These are phyloP conservation scores for Paramecium sexaurelia DNA, from an alignment of 73 alveolate genomes.

Conservation along the genomic window DNA sequence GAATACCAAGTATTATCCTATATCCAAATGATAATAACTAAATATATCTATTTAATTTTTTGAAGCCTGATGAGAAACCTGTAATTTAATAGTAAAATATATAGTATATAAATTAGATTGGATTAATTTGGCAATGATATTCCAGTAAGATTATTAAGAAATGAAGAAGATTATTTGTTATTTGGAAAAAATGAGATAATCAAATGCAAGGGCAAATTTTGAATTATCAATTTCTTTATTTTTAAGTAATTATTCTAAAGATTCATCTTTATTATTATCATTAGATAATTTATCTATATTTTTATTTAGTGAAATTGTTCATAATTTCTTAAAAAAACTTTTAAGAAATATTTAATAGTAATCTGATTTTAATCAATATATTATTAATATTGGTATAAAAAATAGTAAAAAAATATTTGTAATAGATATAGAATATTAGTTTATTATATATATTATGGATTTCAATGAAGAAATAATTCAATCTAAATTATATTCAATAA, in stretches of 20 bases:
- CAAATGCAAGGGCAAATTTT: not conserved
- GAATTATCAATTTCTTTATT: not conserved
- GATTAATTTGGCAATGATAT: not conserved
- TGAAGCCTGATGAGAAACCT: slow-evolving; percentile 16
- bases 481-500: slow-evolving; percentile 59
- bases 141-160: slow-evolving; percentile 3
- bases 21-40: slow-evolving; percentile 27
- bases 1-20: not conserved
- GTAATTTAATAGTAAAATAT: not conserved
- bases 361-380: no score
- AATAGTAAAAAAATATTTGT: no score
- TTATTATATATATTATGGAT: not conserved
- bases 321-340: no score
- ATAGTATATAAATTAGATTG: not conserved
- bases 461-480: not conserved
- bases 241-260: not conserved
- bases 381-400: no score
- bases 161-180: not conserved
- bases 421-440: not conserved
- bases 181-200: not conserved
- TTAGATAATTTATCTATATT: no score
- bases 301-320: no score
- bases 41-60: not conserved
- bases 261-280: no score
- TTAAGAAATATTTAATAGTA: no score